Base-by-base conservation (phyloP, 1,284 basidiomycete genomes). In the Grifola frondosa region DNA sequence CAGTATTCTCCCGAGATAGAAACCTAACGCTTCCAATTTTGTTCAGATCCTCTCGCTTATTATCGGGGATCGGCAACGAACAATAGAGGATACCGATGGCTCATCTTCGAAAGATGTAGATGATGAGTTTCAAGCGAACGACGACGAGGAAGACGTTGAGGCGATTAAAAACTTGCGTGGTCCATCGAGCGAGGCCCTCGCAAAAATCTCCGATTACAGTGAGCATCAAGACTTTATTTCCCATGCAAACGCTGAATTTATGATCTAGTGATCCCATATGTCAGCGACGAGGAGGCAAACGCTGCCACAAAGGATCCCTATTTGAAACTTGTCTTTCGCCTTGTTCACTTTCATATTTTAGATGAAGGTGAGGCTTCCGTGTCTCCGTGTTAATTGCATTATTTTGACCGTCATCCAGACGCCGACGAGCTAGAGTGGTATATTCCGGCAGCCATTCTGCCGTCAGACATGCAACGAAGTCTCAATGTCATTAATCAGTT, bases 241-340 rank as follows among this genome's bases (percentile, higher is more conserved):
- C 8, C 11, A 22, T 32, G 15, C n/a, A 10, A 15, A 5, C 6
- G 26, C 22, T 43, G 30, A 36, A 16, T 5, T 21, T 9, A 17
- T 16, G 10, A 35, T 47, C 26, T 61, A 93, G 91, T 78, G 41
- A 84, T 93, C 33, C 86, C 83, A 9, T 86, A 86, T 47, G 73
- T 81, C 31, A 80, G 68, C 40, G 81, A 92, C 42, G 81, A 88
- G 42, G 78, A 84, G 41, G 82, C 81, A 5, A 68, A 81, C n/a
- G 89, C 87, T 0, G 85, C 85, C 1, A 84, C 83, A 19, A 84
- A 80, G 56, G 82, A 95, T 57, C 71, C 83, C 4, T 76, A 86
- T 43, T 69, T 97, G 48, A 92, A 92, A 59, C 77, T 97, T 8
- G 65, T 97, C 50, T 87, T 95, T 63, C 78, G 83, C 22, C 66